phyloP scores from a whole-genome alignment of 2,329 filamentous ascomycete species.

The Sclerotinia borealis region DNA sequence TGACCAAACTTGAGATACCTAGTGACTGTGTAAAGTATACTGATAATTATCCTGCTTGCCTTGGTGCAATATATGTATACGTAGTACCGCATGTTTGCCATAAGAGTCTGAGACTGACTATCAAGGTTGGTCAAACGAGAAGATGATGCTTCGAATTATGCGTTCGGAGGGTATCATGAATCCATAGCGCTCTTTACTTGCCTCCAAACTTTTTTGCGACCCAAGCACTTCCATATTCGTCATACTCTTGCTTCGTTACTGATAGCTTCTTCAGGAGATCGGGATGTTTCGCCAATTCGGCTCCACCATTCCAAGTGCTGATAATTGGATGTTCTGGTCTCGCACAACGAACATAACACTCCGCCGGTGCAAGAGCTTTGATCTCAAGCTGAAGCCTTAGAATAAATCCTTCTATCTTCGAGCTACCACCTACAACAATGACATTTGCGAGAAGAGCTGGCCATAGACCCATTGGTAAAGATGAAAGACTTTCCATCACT shows the following conservation, averaged over 20 bases:
- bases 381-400: slow-evolving; percentile 73
- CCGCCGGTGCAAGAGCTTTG: slow-evolving; percentile 63
- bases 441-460: slow-evolving; percentile 81
- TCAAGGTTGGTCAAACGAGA: not conserved
- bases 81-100: not conserved
- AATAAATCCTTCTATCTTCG: slow-evolving; percentile 73
- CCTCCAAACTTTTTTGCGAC: slow-evolving; percentile 63
- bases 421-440: slow-evolving; percentile 81
- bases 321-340: slow-evolving; percentile 67
- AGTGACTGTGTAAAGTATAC: not conserved
- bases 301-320: slow-evolving; percentile 82
- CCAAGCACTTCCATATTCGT: slow-evolving; percentile 76
- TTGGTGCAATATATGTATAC: not conserved
- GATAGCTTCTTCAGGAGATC: slow-evolving; percentile 58
- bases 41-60: not conserved
- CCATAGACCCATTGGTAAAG: slow-evolving; percentile 75
- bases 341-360: slow-evolving; percentile 70
- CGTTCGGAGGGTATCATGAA: not conserved
- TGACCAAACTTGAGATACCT: too few relatives aligned
- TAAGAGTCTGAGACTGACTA: not conserved
- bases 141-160: not conserved
- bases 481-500: slow-evolving; percentile 71
- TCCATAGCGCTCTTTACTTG: slow-evolving; percentile 11
- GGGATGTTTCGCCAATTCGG: slow-evolving; percentile 63
- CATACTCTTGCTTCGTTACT: slow-evolving; percentile 86